phyloP scores from a whole-genome alignment of 495 filamentous ascomycete species.

The Trichoderma erinaceum region DNA sequence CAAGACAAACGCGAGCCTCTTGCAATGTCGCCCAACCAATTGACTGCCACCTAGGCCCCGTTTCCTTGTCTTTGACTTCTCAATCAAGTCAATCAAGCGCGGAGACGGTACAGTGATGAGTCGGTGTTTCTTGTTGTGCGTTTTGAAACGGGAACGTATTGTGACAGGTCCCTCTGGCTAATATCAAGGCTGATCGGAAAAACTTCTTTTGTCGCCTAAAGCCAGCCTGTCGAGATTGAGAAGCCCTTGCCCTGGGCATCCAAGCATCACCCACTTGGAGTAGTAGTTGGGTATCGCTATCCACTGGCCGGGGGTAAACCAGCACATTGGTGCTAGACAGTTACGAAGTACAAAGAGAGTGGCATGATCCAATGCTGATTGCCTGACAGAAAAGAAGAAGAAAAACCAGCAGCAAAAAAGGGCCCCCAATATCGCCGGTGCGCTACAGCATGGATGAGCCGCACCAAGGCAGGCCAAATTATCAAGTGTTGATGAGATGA shows the following conservation, averaged over 20 bases:
- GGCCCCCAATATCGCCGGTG: not conserved
- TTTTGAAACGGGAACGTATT: not conserved
- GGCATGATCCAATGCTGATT: conserved; percentile 4
- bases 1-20: too few species aligned
- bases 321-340: too few species aligned
- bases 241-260: not conserved
- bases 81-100: too few species aligned
- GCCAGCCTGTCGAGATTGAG: not conserved
- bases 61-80: too few species aligned
- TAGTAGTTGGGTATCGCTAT: not conserved
- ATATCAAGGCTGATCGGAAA: conserved; percentile 5
- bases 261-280: too few species aligned
- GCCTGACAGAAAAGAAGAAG: not conserved
- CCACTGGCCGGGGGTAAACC: not conserved
- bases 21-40: too few species aligned
- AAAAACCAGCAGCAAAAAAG: too few species aligned
- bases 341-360: not conserved
- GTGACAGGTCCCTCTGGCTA: conserved; percentile 1
- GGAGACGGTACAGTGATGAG: too few species aligned
- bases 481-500: not conserved
- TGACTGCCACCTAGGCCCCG: too few species aligned
- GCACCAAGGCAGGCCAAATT: not conserved
- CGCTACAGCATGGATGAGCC: conserved; percentile 1
- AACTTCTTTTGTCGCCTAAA: not conserved
- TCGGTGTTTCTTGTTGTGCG: not conserved